These are phyloP conservation scores for Clarireedia paspali DNA, from an alignment of 2,329 filamentous ascomycete genomes.

Conservation along the genomic window DNA sequence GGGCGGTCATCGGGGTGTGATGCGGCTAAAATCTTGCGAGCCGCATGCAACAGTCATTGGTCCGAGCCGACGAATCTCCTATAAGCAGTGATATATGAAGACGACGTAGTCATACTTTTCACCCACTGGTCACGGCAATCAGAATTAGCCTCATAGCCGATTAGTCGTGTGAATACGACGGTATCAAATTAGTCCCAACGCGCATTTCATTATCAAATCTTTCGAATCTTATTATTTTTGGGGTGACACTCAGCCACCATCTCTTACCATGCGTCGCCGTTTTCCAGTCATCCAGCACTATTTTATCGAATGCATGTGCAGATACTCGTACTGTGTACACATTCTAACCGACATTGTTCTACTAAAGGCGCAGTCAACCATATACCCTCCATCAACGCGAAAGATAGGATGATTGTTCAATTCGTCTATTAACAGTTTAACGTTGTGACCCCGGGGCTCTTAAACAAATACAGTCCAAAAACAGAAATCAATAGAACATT, in stretches of 20 bases:
- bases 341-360: too few relatives aligned
- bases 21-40: slow-evolving; percentile 7
- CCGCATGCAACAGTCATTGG: slow-evolving; percentile 2
- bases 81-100: not conserved
- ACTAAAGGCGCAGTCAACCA: not conserved
- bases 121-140: slow-evolving; percentile 1
- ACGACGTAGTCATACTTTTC: not conserved
- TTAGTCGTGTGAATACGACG: not conserved
- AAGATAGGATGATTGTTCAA: not conserved
- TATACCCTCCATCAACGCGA: not conserved
- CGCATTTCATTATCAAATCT: not conserved
- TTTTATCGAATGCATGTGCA: too few relatives aligned
- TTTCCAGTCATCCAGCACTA: too few relatives aligned
- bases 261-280: too few relatives aligned
- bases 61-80: not conserved
- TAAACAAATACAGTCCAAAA: not conserved
- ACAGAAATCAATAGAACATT: not conserved
- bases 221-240: not conserved
- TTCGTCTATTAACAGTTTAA: not conserved
- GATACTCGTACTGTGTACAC: too few relatives aligned
- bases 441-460: not conserved
- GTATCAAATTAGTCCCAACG: not conserved
- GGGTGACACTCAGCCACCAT: not conserved
- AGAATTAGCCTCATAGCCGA: not conserved
- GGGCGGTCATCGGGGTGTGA: not conserved